Evolutionary conservation across 1,139 yeast species (phyloP).

Genomic region (Suhomyces terraborum): DNA sequence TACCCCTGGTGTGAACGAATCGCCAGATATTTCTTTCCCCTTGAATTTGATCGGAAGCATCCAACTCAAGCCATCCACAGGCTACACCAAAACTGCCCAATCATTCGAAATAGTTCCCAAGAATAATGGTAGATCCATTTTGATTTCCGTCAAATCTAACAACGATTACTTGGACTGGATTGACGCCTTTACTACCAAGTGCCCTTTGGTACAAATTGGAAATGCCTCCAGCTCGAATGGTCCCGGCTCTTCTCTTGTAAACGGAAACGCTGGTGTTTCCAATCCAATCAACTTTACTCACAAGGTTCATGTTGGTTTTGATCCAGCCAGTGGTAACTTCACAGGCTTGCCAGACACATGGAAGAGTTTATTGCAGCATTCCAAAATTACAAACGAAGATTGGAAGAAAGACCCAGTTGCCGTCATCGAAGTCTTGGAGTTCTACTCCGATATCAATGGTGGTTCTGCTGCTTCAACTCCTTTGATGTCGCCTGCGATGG

Average conservation of each 20-base stretch:
- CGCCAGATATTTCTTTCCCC: conserved; percentile 46
- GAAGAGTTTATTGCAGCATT: conserved; percentile 72
- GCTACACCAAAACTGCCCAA: conserved; percentile 58
- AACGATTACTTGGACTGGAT: conserved; percentile 88
- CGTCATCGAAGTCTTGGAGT: conserved; percentile 88
- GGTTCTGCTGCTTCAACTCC: conserved; percentile 39
- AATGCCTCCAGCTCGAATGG: conserved; percentile 17
- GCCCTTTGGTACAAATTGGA: conserved; percentile 61
- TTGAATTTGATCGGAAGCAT: conserved; percentile 42
- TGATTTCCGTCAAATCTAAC: conserved; percentile 75
- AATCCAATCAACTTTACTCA: conserved; percentile 80
- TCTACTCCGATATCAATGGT: conserved; percentile 58
- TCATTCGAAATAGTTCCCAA: conserved; percentile 75
- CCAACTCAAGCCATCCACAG: conserved; percentile 42
- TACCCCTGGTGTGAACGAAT: conserved; percentile 19
- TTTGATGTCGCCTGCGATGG: conserved; percentile 24
- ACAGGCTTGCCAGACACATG: conserved; percentile 81
- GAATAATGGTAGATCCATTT: conserved; percentile 60
- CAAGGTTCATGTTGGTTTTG: conserved; percentile 64
- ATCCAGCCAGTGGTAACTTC: conserved; percentile 68
- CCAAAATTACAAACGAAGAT: conserved; percentile 79
- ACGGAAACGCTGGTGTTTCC: conserved; percentile 67
- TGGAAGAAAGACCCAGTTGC: conserved; percentile 85
- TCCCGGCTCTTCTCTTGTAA: conserved; percentile 18
- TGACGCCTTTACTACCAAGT: conserved; percentile 83